Conservation (phyloP, 495 filamentous ascomycete species). For the Endocarpon pusillum region DNA sequence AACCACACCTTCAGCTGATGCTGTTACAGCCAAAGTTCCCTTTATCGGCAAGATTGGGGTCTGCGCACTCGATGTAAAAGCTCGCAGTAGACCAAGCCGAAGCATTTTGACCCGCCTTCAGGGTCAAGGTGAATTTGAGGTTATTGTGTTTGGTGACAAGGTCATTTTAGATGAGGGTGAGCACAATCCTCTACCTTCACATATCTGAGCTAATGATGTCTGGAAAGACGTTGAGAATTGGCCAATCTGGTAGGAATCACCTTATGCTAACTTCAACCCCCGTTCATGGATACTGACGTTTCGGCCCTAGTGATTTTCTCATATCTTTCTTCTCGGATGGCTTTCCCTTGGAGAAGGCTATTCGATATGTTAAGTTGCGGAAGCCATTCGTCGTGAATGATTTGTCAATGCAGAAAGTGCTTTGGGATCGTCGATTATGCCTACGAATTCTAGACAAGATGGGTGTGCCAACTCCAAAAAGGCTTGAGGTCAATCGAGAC, state of each 20-base stretch:
- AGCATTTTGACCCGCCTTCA: conserved; percentile 90
- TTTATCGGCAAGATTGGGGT: conserved; percentile 61
- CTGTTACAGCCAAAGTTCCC: too few species aligned
- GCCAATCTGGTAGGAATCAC: conserved; percentile 38
- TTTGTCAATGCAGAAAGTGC: conserved; percentile 89
- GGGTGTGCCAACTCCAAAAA: conserved; percentile 69
- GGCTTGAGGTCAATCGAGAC: conserved; percentile 88
- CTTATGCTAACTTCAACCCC: background rate
- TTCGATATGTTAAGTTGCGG: conserved; percentile 76
- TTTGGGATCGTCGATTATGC: conserved; percentile 91
- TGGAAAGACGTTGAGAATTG: conserved; percentile 51
- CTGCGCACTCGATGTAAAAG: conserved; percentile 90
- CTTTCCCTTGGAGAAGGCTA: conserved; percentile 92
- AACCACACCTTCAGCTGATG: too few species aligned
- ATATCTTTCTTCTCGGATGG: conserved; percentile 97
- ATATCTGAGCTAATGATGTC: too few species aligned
- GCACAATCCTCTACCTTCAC: conserved; percentile 39
- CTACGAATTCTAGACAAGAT: conserved; percentile 75
- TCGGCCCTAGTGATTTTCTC: conserved; percentile 89
- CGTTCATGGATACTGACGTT: conserved; percentile 10
- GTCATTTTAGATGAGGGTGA: conserved; percentile 85
- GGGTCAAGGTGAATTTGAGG: conserved; percentile 81
- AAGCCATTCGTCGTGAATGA: conserved; percentile 98
- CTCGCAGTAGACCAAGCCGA: conserved; percentile 83
- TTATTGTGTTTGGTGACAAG: conserved; percentile 95